A percentile compares a stretch with the other conserved stretches of the same genome.
phyloP scores from a whole-genome alignment of 2,329 filamentous ascomycete species.

The Sporothrix schenckii region DNA sequence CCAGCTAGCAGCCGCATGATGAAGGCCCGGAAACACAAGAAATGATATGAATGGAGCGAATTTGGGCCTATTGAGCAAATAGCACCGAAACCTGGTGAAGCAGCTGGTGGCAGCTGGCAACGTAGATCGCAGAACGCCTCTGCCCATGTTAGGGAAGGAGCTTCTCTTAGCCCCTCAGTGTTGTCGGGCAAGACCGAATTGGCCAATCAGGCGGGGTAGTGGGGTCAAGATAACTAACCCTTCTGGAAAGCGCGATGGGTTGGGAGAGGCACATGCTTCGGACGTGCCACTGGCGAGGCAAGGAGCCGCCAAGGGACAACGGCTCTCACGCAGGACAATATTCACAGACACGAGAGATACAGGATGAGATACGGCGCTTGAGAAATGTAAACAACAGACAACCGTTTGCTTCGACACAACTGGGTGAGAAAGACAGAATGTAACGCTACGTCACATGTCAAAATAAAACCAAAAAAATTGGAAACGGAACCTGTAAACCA shows the following conservation, averaged over 20 bases:
- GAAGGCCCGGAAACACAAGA: background rate
- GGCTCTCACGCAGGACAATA: slow-evolving; percentile 18
- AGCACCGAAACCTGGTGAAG: background rate
- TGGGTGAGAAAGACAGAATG: background rate
- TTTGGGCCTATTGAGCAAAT: background rate
- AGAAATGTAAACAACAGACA: background rate
- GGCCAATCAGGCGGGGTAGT: slow-evolving; percentile 24
- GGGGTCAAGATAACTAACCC: background rate
- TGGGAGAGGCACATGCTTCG: background rate
- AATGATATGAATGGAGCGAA: background rate
- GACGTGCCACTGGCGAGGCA: background rate
- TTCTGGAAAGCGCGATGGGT: background rate
- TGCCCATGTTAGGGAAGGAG: slow-evolving; percentile 20
- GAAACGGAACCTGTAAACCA: too few relatives aligned
- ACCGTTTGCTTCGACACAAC: background rate
- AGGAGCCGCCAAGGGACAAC: background rate
- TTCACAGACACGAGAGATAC: background rate
- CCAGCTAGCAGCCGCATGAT: slow-evolving; percentile 15
- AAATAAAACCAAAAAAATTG: background rate
- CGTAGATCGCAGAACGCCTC: background rate
- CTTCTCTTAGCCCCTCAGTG: slow-evolving; percentile 9
- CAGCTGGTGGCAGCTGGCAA: slow-evolving; percentile 25
- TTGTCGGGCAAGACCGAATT: slow-evolving; percentile 3
- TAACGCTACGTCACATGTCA: slow-evolving; percentile 19
- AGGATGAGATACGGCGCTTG: background rate